Evolutionary conservation across 2,329 filamentous ascomycete species (phyloP), one percentile per base, ranked within the genome.

Genomic region (Aspergillus calidoustus): DNA sequence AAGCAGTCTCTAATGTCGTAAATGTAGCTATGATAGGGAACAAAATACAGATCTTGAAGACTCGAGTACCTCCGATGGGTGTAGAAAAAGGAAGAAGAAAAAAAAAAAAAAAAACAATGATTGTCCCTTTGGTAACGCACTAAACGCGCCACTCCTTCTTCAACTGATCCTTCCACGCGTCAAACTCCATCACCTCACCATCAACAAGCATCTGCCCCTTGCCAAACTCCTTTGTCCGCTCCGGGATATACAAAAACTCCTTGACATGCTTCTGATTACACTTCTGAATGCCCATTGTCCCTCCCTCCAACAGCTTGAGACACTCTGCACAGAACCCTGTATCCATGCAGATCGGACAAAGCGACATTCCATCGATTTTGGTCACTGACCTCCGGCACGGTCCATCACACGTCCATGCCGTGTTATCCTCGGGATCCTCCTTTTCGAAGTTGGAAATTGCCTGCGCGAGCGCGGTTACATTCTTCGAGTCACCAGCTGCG

Each of bases 291-390:
- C 25, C 23, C 61, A 54, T 60, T 3, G 47, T 23, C 7, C 52
- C 57, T 2, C 43, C 23, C 23, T 13, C 46, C 7, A 60, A 28
- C 22, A 54, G 25, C 15, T 57, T 41, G 22, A 28, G 3, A 28
- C 61, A 60, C 6, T 57, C 25, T 15, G 31, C 11, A 34, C 61
- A 63, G 38, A 63, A 63, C 22, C 48, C 61, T n/a, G 54, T 62
- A 15, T 63, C 48, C 4, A 60, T 47, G 28, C 61, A 63, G 38
- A 63, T 60, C 11, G 61, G 31, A 43, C 61, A 63, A 47, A 60
- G 22, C 7, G 22, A 54, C n/a, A 23, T 51, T 11, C 31, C 46
- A 3, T 63, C 61, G 4, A 51, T 15, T 9, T 38, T 19, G 2
- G 30, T 22, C 1, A 28, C 8, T 6, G 17, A 11, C 19, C 28